These are phyloP conservation scores for Amaranthus tricolor DNA, from an alignment of 179 eudicot species.

Conservation along the genomic window DNA sequence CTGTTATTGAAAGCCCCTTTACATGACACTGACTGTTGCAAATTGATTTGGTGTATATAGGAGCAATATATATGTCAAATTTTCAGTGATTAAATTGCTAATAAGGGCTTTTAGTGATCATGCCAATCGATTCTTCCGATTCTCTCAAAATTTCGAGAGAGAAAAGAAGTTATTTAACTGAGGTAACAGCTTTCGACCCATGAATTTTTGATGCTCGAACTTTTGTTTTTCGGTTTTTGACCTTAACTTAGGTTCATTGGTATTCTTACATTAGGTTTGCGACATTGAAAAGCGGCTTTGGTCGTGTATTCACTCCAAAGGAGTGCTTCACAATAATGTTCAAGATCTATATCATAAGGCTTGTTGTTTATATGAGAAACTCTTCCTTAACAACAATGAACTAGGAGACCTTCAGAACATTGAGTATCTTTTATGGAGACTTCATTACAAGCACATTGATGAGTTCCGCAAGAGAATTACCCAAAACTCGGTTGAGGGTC, in stretches of 20 bases:
- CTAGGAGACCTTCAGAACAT: constrained; percentile 56
- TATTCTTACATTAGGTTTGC: constrained; percentile 39
- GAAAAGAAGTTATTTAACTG: constrained; percentile 33
- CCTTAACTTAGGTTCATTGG: background rate
- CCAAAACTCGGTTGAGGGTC: constrained; percentile 33
- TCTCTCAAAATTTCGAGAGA: constrained; percentile 34
- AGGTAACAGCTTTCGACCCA: constrained; percentile 38
- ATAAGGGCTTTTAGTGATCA: constrained; percentile 22
- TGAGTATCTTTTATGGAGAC: constrained; percentile 81
- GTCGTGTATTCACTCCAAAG: constrained; percentile 58
- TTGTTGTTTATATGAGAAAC: constrained; percentile 55
- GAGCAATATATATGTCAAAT: background rate
- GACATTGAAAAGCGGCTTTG: constrained; percentile 60
- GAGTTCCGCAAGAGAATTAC: constrained; percentile 67
- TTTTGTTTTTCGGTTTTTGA: background rate
- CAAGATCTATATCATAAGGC: constrained; percentile 51
- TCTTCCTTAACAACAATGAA: constrained; percentile 49
- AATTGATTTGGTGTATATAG: background rate
- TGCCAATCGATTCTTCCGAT: constrained; percentile 35
- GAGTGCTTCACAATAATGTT: constrained; percentile 53
- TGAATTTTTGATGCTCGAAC: too few relatives aligned
- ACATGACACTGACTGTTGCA: constrained; percentile 5
- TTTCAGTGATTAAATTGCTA: constrained; percentile 6
- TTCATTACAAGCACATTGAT: constrained; percentile 85
- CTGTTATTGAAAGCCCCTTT: constrained; percentile 20